Evolutionary conservation across 164 flowering plant genomes (phyloP).

Genomic region (Akebia trifoliata): DNA sequence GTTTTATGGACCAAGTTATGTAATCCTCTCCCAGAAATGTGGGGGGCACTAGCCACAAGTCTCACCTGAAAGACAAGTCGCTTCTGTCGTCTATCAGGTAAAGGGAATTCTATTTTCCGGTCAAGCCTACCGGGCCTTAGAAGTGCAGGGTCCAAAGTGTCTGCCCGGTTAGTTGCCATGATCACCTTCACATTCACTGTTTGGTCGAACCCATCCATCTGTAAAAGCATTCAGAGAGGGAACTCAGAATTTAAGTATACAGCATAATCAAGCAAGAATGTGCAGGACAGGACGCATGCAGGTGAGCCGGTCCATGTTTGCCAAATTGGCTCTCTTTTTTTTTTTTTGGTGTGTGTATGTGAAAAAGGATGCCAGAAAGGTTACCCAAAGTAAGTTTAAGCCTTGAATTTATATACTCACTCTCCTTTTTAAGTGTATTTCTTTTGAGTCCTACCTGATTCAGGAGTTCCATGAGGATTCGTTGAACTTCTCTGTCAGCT

Average conservation of each 20-base stretch:
- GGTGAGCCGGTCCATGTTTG: too few species aligned
- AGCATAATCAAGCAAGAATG: background rate
- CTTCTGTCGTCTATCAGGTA: slow-evolving; percentile 94
- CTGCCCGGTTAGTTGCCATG: slow-evolving; percentile 98
- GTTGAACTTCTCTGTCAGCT: slow-evolving; percentile 97
- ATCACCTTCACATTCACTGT: slow-evolving; percentile 97
- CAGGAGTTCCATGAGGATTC: slow-evolving; percentile 92
- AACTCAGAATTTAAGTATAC: background rate
- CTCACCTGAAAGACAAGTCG: slow-evolving; percentile 93
- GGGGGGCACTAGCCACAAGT: background rate
- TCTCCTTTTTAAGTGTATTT: too few species aligned
- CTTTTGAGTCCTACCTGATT: slow-evolving; percentile 55
- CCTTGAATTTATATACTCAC: too few species aligned
- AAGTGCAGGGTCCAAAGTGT: slow-evolving; percentile 95
- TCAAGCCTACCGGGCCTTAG: slow-evolving; percentile 95
- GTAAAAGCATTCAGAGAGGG: slow-evolving; percentile 13
- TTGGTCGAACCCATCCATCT: slow-evolving; percentile 99
- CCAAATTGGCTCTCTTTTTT: too few species aligned
- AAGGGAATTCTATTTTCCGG: slow-evolving; percentile 91
- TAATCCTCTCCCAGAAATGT: too few species aligned
- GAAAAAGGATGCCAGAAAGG: too few species aligned
- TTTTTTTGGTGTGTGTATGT: too few species aligned
- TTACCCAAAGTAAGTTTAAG: too few species aligned
- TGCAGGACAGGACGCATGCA: background rate
- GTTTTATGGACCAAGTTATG: too few species aligned